Evolutionary conservation across 352 stramenopile genomes (phyloP), one percentile per base, ranked within the genome.

Genomic region (Phytophthora lateralis): DNA sequence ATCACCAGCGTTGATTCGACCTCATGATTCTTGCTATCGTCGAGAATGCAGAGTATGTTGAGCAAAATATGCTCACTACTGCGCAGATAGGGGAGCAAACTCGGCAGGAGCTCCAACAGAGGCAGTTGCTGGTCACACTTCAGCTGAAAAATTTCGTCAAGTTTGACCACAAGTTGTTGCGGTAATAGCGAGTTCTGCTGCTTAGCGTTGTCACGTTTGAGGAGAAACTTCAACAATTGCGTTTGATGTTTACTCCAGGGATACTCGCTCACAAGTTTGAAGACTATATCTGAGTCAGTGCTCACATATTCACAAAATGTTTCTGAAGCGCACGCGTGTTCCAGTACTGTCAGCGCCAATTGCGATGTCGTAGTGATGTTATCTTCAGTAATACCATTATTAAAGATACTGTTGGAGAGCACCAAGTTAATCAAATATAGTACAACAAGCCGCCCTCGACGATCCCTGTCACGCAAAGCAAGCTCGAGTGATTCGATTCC

Each of bases 51-150:
- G 6, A 15, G 17, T 15, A 55, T 34, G 4, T 18, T 37, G 21
- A 11, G 21, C 24, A 41, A 50, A 34, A 29, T 30, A 2, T 18
- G 35, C 0, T 43, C 27, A 11, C 9, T 18, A 32, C 11, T 37
- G 14, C 32, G 18, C 5, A 44, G 14, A 7, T 15, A 15, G 6
- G 12, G 14, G 6, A 21, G 48, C 17, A 67, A 51, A 21, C 10
- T 21, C 24, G 59, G 59, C 10, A 67, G 41, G 11, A 67, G 18
- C 6, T 49, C 43, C 15, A 67, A 21, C 0, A 67, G 30, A 18
- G n/a, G 32, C 4, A 63, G 4, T 15, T 37, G 41, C 17, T 12
- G 20, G 4, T 38, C 34, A n/a, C 24, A 9, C 6, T 11, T 29
- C 8, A 51, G 37, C 4, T 7, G 11, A 10, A 26, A 12, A 12